A percentile compares a stretch with the other conserved stretches of the same genome.
These are phyloP conservation scores for Aureobasidium sp. DNA, from an alignment of 2,329 filamentous ascomycete species.

Conservation along the genomic window DNA sequence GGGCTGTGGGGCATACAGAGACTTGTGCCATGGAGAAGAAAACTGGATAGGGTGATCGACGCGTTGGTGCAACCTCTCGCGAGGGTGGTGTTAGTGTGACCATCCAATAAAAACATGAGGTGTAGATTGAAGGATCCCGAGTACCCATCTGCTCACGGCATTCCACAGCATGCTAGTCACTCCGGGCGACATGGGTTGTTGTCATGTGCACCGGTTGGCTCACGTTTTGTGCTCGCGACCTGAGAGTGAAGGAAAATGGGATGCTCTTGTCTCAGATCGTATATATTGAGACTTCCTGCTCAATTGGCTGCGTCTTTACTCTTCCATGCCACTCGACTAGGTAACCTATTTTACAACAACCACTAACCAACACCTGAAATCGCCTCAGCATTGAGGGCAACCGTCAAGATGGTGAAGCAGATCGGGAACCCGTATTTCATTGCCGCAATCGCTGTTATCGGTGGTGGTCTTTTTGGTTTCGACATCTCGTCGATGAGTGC, in stretches of 20 bases:
- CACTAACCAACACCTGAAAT: background rate
- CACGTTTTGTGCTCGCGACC: background rate
- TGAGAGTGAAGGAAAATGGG: background rate
- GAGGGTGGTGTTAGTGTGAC: background rate
- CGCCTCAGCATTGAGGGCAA: background rate
- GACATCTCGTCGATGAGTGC: slow-evolving; percentile 67
- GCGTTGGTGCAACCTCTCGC: slow-evolving; percentile 1
- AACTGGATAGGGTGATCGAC: slow-evolving; percentile 3
- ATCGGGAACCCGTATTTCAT: slow-evolving; percentile 52
- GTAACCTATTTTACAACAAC: background rate
- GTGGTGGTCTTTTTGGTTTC: slow-evolving; percentile 66
- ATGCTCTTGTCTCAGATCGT: background rate
- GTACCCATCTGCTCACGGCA: background rate
- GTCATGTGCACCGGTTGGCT: slow-evolving; percentile 1
- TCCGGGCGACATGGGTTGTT: background rate
- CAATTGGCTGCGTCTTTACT: background rate
- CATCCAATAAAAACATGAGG: background rate
- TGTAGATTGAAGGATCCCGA: background rate
- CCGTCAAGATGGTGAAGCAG: slow-evolving; percentile 20
- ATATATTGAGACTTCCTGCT: background rate
- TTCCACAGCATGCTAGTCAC: slow-evolving; percentile 5
- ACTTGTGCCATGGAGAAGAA: slow-evolving; percentile 8
- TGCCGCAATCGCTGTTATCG: slow-evolving; percentile 50
- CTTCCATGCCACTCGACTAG: background rate
- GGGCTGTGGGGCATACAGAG: slow-evolving; percentile 17